Evolutionary conservation across 2,329 filamentous ascomycete genomes (phyloP).

Genomic region (Aureobasidium zeae): DNA sequence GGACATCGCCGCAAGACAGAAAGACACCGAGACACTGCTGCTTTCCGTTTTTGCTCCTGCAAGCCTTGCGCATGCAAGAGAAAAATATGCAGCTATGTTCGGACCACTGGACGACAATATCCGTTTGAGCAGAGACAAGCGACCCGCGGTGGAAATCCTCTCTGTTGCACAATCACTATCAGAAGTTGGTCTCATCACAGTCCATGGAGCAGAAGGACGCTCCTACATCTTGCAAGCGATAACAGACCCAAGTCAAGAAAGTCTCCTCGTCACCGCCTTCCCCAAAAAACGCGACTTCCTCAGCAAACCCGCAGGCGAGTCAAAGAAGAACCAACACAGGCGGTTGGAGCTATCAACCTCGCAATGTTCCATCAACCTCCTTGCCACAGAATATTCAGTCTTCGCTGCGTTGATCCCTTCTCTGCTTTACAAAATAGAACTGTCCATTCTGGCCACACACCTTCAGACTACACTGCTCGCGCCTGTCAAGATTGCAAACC

Average conservation of each 20-base stretch:
- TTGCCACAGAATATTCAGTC: constrained; percentile 39
- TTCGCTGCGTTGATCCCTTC: constrained; percentile 59
- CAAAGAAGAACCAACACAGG: neutral
- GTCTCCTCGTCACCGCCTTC: constrained; percentile 30
- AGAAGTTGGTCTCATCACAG: constrained; percentile 19
- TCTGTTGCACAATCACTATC: neutral
- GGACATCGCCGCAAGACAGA: neutral
- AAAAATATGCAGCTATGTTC: constrained; percentile 15
- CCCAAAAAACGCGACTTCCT: constrained; percentile 53
- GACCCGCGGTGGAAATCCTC: neutral
- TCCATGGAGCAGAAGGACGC: constrained; percentile 17
- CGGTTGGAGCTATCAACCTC: constrained; percentile 32
- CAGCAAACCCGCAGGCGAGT: constrained; percentile 29
- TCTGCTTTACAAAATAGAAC: constrained; percentile 60
- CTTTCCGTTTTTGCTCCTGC: neutral
- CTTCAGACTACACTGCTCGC: constrained; percentile 49
- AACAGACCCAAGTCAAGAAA: constrained; percentile 3
- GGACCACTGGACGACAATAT: neutral
- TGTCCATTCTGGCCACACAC: constrained; percentile 52
- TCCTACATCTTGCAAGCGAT: constrained; percentile 19
- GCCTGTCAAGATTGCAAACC: constrained; percentile 44
- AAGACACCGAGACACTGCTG: constrained; percentile 8
- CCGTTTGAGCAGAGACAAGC: neutral
- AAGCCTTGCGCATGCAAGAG: neutral
- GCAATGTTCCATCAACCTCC: constrained; percentile 39